Conservation (phyloP, 2,329 filamentous ascomycete genomes). For the Fusarium drepaniforme region DNA sequence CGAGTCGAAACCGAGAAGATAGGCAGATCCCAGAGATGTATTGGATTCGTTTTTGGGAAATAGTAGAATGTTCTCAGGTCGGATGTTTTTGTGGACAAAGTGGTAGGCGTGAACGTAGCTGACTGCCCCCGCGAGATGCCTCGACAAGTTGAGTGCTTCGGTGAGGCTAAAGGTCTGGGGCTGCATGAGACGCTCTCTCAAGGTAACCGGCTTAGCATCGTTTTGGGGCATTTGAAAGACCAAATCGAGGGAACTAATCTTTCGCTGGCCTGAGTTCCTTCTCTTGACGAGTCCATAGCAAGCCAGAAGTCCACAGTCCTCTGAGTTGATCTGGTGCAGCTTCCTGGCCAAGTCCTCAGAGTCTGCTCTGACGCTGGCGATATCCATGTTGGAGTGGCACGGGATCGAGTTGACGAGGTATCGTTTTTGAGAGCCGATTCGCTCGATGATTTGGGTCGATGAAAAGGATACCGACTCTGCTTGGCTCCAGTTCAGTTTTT, state of each 20-base stretch:
- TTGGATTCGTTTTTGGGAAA: background rate
- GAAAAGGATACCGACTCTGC: conserved; percentile 12
- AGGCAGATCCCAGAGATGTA: background rate
- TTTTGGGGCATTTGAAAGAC: conserved; percentile 11
- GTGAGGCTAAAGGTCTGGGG: conserved; percentile 42
- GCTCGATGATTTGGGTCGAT: conserved; percentile 43
- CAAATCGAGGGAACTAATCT: conserved; percentile 17
- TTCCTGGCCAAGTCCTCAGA: conserved; percentile 18
- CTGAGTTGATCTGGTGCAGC: background rate
- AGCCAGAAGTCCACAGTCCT: conserved; percentile 41
- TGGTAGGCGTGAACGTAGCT: background rate
- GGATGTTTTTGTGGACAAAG: conserved; percentile 3
- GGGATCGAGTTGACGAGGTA: conserved; percentile 40
- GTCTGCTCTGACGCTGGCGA: conserved; percentile 13
- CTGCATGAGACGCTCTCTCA: conserved; percentile 4
- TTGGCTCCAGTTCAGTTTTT: conserved; percentile 6
- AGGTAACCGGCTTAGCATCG: background rate
- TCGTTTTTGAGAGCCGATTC: conserved; percentile 27
- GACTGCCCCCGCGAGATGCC: background rate
- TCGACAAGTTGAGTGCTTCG: conserved; percentile 32
- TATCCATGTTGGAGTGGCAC: conserved; percentile 29
- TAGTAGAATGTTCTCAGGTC: background rate
- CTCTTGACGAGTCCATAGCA: conserved; percentile 46
- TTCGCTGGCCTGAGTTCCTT: background rate
- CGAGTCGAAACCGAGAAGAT: background rate